A percentile compares a stretch with the other conserved stretches of the same genome.
Conservation (phyloP, 139 green algal genomes). For the Auxenochlorella pyrenoidosa region DNA sequence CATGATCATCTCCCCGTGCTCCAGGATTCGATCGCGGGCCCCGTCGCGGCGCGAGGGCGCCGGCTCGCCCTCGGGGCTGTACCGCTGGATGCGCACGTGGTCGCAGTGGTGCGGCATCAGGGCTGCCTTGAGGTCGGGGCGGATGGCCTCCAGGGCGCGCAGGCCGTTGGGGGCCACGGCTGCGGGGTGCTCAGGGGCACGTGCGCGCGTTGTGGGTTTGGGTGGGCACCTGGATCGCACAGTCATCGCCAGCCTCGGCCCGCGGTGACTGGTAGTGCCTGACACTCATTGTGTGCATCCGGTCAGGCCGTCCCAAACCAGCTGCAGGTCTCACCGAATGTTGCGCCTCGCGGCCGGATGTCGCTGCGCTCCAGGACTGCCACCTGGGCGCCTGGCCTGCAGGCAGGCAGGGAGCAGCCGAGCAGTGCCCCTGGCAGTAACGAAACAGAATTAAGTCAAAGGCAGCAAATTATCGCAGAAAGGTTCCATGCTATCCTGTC, state of each 20-base stretch:
- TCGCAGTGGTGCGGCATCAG: background rate
- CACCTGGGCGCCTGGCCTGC: too few species aligned
- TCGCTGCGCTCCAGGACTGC: background rate
- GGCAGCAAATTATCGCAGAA: too few species aligned
- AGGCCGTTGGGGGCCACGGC: background rate
- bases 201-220: too few species aligned
- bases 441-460: too few species aligned
- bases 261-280: too few species aligned
- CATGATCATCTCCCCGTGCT: background rate
- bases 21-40: background rate
- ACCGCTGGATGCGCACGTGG: background rate
- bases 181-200: too few species aligned
- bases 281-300: background rate
- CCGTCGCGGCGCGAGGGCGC: background rate
- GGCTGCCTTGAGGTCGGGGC: background rate
- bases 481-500: too few species aligned
- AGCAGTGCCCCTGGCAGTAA: too few species aligned
- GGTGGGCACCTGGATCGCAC: too few species aligned
- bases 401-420: too few species aligned
- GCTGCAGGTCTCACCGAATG: background rate
- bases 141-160: background rate
- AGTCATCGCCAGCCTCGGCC: too few species aligned
- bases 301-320: too few species aligned
- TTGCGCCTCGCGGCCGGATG: background rate
- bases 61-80: background rate